Conservation (phyloP, 306 rosid genomes). For the Vigna hirtella region DNA sequence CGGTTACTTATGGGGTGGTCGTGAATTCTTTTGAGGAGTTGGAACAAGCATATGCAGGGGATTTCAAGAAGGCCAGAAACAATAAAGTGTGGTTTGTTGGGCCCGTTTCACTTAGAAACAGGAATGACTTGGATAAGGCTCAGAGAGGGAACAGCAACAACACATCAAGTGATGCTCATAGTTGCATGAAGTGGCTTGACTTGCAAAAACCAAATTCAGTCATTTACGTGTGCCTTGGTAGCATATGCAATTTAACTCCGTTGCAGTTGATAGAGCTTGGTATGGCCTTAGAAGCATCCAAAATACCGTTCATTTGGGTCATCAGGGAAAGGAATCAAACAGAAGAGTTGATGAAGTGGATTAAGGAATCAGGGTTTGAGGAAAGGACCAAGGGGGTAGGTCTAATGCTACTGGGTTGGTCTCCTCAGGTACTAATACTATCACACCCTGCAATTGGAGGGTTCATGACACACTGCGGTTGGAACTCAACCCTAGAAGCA, state of each 20-base stretch:
- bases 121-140: conserved; percentile 44
- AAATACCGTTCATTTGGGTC: conserved; percentile 62
- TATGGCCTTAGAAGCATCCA: conserved; percentile 59
- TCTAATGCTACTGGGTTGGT: conserved; percentile 65
- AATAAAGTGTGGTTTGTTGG: conserved; percentile 59
- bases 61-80: conserved; percentile 41
- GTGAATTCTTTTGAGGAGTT: conserved; percentile 71
- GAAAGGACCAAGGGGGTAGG: conserved; percentile 51
- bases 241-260: conserved; percentile 48
- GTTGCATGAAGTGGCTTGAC: conserved; percentile 60
- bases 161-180: conserved; percentile 39
- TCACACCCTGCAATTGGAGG: conserved; percentile 65
- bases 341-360: conserved; percentile 57
- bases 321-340: conserved; percentile 47
- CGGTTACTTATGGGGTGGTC: conserved; percentile 50
- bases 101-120: conserved; percentile 56
- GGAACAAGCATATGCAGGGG: conserved; percentile 52
- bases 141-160: conserved; percentile 51
- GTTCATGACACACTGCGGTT: conserved; percentile 72
- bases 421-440: conserved; percentile 64
- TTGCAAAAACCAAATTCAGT: conserved; percentile 48
- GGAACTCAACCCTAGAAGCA: conserved; percentile 75
- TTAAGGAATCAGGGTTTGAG: conserved; percentile 50
- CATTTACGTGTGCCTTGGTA: conserved; percentile 64
- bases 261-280: conserved; percentile 63